These are phyloP conservation scores for Delitschia confertaspora DNA, from an alignment of 495 filamentous ascomycete species.

Conservation along the genomic window DNA sequence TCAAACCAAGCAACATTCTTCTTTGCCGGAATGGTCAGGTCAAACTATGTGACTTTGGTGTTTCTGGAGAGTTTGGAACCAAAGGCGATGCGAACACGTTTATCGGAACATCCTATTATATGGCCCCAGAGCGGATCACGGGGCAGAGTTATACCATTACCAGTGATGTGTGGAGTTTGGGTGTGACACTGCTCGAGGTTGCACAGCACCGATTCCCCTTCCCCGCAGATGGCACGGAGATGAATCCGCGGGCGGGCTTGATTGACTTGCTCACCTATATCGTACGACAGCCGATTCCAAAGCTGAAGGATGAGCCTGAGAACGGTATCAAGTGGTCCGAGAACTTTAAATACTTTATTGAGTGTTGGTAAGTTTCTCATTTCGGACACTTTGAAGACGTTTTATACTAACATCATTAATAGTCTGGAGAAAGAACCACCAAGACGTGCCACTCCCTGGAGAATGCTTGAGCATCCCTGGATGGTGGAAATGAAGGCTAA, in stretches of 20 bases:
- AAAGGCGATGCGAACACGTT: conserved; percentile 98
- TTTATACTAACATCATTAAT: conserved; percentile 18
- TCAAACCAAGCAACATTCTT: conserved; percentile 96
- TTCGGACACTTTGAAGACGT: background rate
- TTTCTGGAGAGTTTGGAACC: conserved; percentile 94
- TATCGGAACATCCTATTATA: conserved; percentile 97
- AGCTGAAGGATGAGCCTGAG: conserved; percentile 85
- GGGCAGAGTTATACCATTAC: conserved; percentile 97
- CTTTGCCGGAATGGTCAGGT: conserved; percentile 87
- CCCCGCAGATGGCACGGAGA: conserved; percentile 90
- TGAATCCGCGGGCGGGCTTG: conserved; percentile 74
- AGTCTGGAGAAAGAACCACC: conserved; percentile 89
- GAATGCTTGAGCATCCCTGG: conserved; percentile 99
- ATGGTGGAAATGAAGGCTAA: conserved; percentile 91
- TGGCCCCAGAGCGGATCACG: conserved; percentile 96
- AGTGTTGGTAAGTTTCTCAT: conserved; percentile 77
- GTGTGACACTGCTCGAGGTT: conserved; percentile 92
- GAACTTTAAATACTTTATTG: conserved; percentile 97
- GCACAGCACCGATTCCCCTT: conserved; percentile 97
- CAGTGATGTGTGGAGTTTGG: conserved; percentile 94
- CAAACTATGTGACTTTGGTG: conserved; percentile 96
- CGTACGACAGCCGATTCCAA: conserved; percentile 89
- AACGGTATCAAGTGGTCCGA: conserved; percentile 80
- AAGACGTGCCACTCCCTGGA: conserved; percentile 87
- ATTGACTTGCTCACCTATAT: conserved; percentile 97